Percentiles rank a stretch among this genome's conserved stretches.
These are phyloP conservation scores for Magnusiomyces ingens DNA, from an alignment of 1,139 yeast species.

Conservation along the genomic window DNA sequence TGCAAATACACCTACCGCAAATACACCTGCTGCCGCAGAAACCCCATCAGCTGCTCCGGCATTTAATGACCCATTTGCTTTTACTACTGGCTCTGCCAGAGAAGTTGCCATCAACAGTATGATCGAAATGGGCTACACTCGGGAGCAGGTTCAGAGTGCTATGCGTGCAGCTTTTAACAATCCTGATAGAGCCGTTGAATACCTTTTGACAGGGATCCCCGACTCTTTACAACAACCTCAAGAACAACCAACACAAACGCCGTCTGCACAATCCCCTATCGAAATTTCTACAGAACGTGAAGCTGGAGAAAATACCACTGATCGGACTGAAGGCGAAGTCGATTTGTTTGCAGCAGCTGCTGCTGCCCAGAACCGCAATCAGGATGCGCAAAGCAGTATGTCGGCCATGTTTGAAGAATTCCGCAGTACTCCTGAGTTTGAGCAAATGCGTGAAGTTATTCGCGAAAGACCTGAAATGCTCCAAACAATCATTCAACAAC, in stretches of 20 bases:
- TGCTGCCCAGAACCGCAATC: slow-evolving; percentile 42
- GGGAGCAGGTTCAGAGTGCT: slow-evolving; percentile 83
- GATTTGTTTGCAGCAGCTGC: slow-evolving; percentile 72
- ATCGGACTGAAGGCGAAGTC: slow-evolving; percentile 41
- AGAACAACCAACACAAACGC: slow-evolving; percentile 26
- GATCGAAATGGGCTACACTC: slow-evolving; percentile 94
- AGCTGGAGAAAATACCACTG: slow-evolving; percentile 30
- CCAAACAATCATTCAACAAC: slow-evolving; percentile 74
- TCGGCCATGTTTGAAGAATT: slow-evolving; percentile 27
- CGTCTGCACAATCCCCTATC: slow-evolving; percentile 23
- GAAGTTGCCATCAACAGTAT: slow-evolving; percentile 69
- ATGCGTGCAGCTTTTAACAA: slow-evolving; percentile 93
- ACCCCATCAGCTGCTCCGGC: slow-evolving; percentile 25
- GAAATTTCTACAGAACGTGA: slow-evolving; percentile 21
- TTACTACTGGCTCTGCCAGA: slow-evolving; percentile 57
- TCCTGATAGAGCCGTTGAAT: slow-evolving; percentile 98
- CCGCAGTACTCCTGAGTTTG: slow-evolving; percentile 42
- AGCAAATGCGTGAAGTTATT: slow-evolving; percentile 67
- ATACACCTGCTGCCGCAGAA: slow-evolving; percentile 29
- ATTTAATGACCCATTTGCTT: slow-evolving; percentile 32
- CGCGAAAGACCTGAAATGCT: slow-evolving; percentile 86
- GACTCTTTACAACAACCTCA: slow-evolving; percentile 42
- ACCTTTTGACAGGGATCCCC: slow-evolving; percentile 85
- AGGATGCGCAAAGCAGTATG: slow-evolving; percentile 15
- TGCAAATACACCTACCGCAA: slow-evolving; percentile 28